A percentile compares a stretch with the other conserved stretches of the same genome.
phyloP scores from a whole-genome alignment of 148 eudicot species.

The Mesembryanthemum crystallinum region DNA sequence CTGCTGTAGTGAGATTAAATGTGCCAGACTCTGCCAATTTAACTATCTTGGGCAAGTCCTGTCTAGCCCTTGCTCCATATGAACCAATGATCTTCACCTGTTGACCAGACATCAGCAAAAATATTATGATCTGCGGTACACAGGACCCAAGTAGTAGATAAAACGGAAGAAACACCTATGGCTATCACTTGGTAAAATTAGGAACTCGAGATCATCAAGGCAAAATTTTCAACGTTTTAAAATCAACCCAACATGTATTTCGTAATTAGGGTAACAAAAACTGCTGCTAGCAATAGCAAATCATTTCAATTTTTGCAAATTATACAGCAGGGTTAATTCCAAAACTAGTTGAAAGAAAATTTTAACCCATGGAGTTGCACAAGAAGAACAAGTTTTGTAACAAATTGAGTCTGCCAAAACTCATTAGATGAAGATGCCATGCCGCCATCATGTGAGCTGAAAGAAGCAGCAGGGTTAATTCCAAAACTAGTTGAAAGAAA shows the following conservation, averaged over 20 bases:
- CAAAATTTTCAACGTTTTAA: background rate
- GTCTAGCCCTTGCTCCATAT: slow-evolving; percentile 94
- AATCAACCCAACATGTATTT: background rate
- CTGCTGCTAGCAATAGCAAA: too few species aligned
- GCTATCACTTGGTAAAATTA: background rate
- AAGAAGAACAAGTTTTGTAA: too few species aligned
- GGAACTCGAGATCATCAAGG: background rate
- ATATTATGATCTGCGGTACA: background rate
- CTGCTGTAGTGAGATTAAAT: slow-evolving; percentile 73
- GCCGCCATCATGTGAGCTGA: too few species aligned
- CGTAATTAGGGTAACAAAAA: background rate
- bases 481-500: too few species aligned
- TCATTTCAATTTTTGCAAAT: too few species aligned
- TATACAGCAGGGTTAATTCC: too few species aligned
- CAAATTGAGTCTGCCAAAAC: too few species aligned
- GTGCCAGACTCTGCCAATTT: slow-evolving; percentile 85
- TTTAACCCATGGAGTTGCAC: too few species aligned
- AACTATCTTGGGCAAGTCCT: slow-evolving; percentile 89
- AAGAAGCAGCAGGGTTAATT: too few species aligned
- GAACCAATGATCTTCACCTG: slow-evolving; percentile 96
- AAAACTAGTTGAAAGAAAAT: too few species aligned
- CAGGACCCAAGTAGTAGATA: background rate
- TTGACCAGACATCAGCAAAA: slow-evolving; percentile 1
- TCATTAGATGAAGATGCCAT: too few species aligned
- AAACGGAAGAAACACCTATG: background rate